A percentile compares a stretch with the other conserved stretches of the same genome.
Evolutionary conservation across 768 basidiomycete genomes (phyloP).

Genomic region (Fomitopsis serialis): DNA sequence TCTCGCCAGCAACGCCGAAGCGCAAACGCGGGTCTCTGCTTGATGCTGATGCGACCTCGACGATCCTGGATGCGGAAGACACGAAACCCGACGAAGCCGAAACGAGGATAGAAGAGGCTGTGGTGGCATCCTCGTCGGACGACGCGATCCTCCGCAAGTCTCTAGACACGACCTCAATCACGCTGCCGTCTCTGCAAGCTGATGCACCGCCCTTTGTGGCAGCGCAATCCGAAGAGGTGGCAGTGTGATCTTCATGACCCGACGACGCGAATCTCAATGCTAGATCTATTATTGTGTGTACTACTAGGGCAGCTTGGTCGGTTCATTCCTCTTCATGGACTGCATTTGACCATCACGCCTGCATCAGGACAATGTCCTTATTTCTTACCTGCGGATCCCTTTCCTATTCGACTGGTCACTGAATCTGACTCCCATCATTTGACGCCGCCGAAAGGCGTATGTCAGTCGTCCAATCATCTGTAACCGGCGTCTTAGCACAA

Average conservation of each 20-base stretch:
- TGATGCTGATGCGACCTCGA: constrained; percentile 13
- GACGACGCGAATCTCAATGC: background rate
- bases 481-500: background rate
- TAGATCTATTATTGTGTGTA: background rate
- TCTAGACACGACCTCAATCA: background rate
- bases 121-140: background rate
- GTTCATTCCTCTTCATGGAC: background rate
- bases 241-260: background rate
- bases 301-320: background rate
- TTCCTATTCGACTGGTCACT: too few relatives aligned
- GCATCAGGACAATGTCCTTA: background rate
- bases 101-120: constrained; percentile 3
- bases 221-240: background rate
- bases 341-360: background rate
- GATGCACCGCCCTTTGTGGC: background rate
- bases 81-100: constrained; percentile 9
- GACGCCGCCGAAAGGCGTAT: background rate
- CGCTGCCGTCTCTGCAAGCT: background rate
- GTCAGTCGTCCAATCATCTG: background rate
- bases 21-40: constrained; percentile 5
- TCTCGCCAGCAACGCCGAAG: constrained; percentile 11
- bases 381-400: background rate
- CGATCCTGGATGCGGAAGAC: constrained; percentile 3
- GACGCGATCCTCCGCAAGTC: background rate
- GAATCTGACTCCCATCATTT: too few relatives aligned